Percentiles rank a stretch among this genome's conserved stretches.
Conservation (phyloP, 1,284 basidiomycete genomes). For the Tylopilus orsonianus region DNA sequence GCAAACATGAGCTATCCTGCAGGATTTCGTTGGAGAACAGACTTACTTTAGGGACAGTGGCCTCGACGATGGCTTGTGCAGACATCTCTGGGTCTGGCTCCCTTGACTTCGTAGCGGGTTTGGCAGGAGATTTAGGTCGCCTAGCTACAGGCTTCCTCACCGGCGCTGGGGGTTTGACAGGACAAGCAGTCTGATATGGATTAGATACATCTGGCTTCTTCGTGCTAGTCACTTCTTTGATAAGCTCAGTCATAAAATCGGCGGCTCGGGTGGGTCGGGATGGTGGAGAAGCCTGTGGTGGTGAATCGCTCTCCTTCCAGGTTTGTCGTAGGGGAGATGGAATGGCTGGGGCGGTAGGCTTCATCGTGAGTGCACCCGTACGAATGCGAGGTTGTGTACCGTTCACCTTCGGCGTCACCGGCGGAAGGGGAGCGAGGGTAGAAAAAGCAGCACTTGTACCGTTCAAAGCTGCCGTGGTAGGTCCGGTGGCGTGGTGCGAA, state of each 20-base stretch:
- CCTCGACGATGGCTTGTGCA: slow-evolving; percentile 66
- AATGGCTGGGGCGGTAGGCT: slow-evolving; percentile 56
- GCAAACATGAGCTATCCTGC: slow-evolving; percentile 2
- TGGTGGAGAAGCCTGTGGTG: slow-evolving; percentile 38
- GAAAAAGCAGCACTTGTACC: slow-evolving; percentile 25
- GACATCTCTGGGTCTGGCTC: slow-evolving; percentile 41
- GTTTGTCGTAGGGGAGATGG: slow-evolving; percentile 71
- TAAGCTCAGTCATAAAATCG: slow-evolving; percentile 61
- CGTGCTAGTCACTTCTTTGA: slow-evolving; percentile 63
- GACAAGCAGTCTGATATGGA: slow-evolving; percentile 67
- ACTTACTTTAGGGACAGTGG: slow-evolving; percentile 66
- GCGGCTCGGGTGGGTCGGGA: slow-evolving; percentile 58
- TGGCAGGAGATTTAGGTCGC: slow-evolving; percentile 30
- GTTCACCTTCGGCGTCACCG: slow-evolving; percentile 33
- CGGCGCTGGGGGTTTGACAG: slow-evolving; percentile 45
- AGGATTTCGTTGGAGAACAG: neutral
- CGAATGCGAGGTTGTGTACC: slow-evolving; percentile 42
- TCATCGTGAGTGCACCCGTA: slow-evolving; percentile 40
- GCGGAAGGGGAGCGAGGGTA: slow-evolving; percentile 18
- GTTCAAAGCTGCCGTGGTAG: slow-evolving; percentile 21
- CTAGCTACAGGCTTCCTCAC: slow-evolving; percentile 41
- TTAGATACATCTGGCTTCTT: slow-evolving; percentile 66
- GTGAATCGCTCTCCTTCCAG: slow-evolving; percentile 49
- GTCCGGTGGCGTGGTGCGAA: slow-evolving; percentile 4
- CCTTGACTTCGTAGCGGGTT: slow-evolving; percentile 33